A percentile compares a stretch with the other conserved stretches of the same genome.
These are phyloP conservation scores for Blastosporella zonata DNA, from an alignment of 1,284 basidiomycete genomes.

Conservation along the genomic window DNA sequence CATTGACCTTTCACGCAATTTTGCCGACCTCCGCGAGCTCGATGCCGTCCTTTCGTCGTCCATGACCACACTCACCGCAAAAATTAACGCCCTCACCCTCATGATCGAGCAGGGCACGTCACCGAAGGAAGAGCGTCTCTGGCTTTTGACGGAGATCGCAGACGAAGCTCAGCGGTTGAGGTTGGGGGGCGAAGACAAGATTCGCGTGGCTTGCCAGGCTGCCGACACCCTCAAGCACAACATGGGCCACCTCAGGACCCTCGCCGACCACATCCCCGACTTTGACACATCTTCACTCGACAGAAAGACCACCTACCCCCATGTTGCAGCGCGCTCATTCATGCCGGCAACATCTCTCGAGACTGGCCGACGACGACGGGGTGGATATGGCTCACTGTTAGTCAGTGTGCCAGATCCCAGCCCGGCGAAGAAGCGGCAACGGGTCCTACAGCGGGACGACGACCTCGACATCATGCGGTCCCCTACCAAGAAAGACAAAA, in stretches of 20 bases:
- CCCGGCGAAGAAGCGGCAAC: constrained; percentile 66
- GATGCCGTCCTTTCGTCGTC: constrained; percentile 94
- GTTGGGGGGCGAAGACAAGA: constrained; percentile 98
- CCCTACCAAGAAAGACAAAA: constrained; percentile 43
- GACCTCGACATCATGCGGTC: constrained; percentile 50
- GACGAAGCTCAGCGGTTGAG: constrained; percentile 92
- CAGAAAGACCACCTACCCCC: constrained; percentile 70
- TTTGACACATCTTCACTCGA: constrained; percentile 60
- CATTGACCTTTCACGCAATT: constrained; percentile 89
- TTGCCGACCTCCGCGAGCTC: constrained; percentile 95
- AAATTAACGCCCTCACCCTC: constrained; percentile 71
- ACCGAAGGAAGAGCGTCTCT: constrained; percentile 78
- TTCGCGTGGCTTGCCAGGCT: constrained; percentile 92
- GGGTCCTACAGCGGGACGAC: constrained; percentile 50
- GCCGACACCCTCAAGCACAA: constrained; percentile 86
- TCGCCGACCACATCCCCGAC: constrained; percentile 65
- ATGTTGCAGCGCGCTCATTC: constrained; percentile 63
- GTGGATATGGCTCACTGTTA: constrained; percentile 47
- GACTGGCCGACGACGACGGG: constrained; percentile 54
- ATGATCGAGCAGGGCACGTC: constrained; percentile 73
- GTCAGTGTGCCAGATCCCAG: constrained; percentile 47
- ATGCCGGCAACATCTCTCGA: constrained; percentile 59
- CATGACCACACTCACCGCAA: constrained; percentile 73
- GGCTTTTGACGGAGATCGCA: constrained; percentile 88
- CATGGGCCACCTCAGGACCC: constrained; percentile 62